Evolutionary conservation across 164 flowering plant species (phyloP).

Genomic region (Nymphaea colorata): DNA sequence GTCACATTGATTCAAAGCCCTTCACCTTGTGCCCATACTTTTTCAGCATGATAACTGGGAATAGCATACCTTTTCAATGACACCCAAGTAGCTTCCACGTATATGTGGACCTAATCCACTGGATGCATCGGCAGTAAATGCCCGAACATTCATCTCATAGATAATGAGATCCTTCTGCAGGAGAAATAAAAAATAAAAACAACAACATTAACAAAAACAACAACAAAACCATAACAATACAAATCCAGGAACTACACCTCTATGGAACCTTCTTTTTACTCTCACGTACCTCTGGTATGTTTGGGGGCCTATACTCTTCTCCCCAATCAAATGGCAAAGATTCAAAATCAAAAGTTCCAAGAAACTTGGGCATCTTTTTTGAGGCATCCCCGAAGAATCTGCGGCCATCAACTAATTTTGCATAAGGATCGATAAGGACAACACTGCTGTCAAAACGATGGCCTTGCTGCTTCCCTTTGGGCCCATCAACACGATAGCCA

Average conservation of each 20-base stretch:
- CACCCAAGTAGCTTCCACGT: conserved; percentile 89
- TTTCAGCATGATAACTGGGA: no score
- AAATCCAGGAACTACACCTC: no score
- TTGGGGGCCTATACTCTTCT: conserved; percentile 57
- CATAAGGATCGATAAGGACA: conserved; percentile 85
- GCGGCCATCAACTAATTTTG: conserved; percentile 84
- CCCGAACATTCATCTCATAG: conserved; percentile 98
- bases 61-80: conserved; percentile 67
- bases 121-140: conserved; percentile 80
- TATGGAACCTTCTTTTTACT: no score
- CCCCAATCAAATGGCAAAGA: conserved; percentile 87
- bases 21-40: no score
- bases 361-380: conserved; percentile 41
- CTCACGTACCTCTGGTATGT: conserved; percentile 68
- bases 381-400: conserved; percentile 61
- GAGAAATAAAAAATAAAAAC: neutral
- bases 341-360: conserved; percentile 80
- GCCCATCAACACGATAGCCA: conserved; percentile 89
- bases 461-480: conserved; percentile 68
- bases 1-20: no score
- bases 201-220: conserved; percentile 1
- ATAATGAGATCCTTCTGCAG: conserved; percentile 91
- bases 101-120: conserved; percentile 57
- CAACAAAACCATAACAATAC: no score
- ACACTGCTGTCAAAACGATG: conserved; percentile 75